Conservation (phyloP, 2,329 filamentous ascomycete genomes). For the Biscogniauxia marginata region DNA sequence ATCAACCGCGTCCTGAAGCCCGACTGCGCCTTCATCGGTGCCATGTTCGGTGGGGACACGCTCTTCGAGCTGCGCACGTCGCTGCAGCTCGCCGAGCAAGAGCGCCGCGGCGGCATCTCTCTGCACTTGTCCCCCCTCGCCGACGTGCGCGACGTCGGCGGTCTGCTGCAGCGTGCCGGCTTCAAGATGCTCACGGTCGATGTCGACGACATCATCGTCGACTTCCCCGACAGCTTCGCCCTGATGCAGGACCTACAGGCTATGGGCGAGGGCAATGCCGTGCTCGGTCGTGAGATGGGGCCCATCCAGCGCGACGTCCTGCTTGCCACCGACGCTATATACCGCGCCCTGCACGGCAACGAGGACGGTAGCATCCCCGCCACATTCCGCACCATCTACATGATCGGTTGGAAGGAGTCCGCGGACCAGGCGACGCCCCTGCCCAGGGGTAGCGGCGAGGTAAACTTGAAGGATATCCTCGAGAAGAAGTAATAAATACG, state of each 20-base stretch:
- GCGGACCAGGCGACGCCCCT: constrained; percentile 77
- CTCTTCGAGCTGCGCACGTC: constrained; percentile 92
- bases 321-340: constrained; percentile 84
- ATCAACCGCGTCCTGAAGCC: constrained; percentile 87
- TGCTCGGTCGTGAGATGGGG: constrained; percentile 79
- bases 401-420: constrained; percentile 97
- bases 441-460: constrained; percentile 76
- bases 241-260: constrained; percentile 92
- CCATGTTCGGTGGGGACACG: constrained; percentile 95
- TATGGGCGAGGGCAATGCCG: constrained; percentile 94
- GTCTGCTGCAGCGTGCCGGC: constrained; percentile 78
- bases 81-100: constrained; percentile 87
- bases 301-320: constrained; percentile 78
- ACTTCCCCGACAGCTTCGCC: constrained; percentile 86
- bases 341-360: constrained; percentile 82
- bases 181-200: constrained; percentile 97
- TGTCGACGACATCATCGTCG: constrained; percentile 94
- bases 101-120: constrained; percentile 85
- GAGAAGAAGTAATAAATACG: constrained; percentile 41
- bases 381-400: constrained; percentile 93
- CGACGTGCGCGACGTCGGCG: constrained; percentile 88
- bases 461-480: constrained; percentile 83
- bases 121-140: constrained; percentile 89
- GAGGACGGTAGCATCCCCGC: constrained; percentile 75
- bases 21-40: constrained; percentile 86